Evolutionary conservation across 164 flowering plant species (phyloP).

Genomic region (Aristolochia contorta): DNA sequence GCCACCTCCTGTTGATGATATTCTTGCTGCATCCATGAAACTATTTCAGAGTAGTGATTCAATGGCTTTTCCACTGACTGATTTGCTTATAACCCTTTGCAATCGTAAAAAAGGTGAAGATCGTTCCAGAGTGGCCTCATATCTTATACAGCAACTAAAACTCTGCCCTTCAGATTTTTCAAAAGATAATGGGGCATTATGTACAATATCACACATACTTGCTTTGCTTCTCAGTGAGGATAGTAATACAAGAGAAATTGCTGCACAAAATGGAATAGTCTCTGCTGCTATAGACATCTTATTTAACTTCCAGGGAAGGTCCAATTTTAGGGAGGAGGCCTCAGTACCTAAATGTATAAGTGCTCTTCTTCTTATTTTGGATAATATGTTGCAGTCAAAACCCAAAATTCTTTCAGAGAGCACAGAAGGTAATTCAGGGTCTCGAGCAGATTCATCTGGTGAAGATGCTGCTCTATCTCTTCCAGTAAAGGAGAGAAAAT

Average conservation of each 20-base stretch:
- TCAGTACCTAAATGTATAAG: slow-evolving; percentile 63
- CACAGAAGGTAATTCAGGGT: slow-evolving; percentile 27
- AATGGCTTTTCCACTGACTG: slow-evolving; percentile 67
- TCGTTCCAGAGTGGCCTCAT: slow-evolving; percentile 56
- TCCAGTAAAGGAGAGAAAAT: slow-evolving; percentile 23
- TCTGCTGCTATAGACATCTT: slow-evolving; percentile 47
- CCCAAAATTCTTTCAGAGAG: slow-evolving; percentile 38
- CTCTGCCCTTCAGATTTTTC: slow-evolving; percentile 49
- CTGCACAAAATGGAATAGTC: slow-evolving; percentile 59
- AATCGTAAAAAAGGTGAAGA: slow-evolving; percentile 79
- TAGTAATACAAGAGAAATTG: slow-evolving; percentile 54
- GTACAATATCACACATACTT: slow-evolving; percentile 57
- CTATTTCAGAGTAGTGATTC: slow-evolving; percentile 65
- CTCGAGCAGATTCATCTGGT: slow-evolving; percentile 35
- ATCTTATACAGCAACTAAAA: slow-evolving; percentile 71
- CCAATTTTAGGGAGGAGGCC: slow-evolving; percentile 34
- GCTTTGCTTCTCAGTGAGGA: slow-evolving; percentile 81
- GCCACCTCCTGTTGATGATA: slow-evolving; percentile 74
- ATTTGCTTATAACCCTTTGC: slow-evolving; percentile 75
- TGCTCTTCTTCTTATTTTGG: slow-evolving; percentile 71
- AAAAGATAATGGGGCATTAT: slow-evolving; percentile 45
- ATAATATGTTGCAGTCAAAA: slow-evolving; percentile 62
- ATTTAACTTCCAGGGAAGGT: slow-evolving; percentile 37
- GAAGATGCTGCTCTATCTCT: slow-evolving; percentile 27
- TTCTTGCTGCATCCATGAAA: slow-evolving; percentile 61